Base-by-base conservation (phyloP, 2,329 filamentous ascomycete genomes). In the Curvularia spicifera region DNA sequence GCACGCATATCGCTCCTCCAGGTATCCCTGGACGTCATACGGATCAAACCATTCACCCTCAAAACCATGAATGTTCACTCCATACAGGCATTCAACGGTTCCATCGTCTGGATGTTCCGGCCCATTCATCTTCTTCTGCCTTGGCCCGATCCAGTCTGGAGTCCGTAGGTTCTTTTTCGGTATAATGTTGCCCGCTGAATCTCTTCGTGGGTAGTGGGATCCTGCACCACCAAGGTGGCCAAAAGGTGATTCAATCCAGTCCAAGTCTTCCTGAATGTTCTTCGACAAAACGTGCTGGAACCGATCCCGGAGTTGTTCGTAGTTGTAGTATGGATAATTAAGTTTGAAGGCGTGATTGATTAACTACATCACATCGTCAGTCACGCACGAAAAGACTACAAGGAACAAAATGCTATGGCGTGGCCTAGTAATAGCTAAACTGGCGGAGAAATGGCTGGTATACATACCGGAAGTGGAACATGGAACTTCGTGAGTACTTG, bases 31-130 rank as follows among this genome's bases (percentile, higher is more conserved):
- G 0, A 93, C 87, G 72, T 95, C 91, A 58, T 91, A 84, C 0
- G 87, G 79, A 69, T 95, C 91, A 65, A 90, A 91, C 81, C 91
- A 95, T 50, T 91, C 85, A 4, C 90, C 90, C 58, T 89, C 84
- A 60, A 88, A 90, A 0, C 86, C 89, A 0, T 84, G 82, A 7
- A 88, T 74, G 39, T 81, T 82, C 64, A 89, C 80, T 18, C 71
- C 68, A 7, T 53, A 46, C 6, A 66, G 52, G 44, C 64, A 67
- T 57, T 71, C 70, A 26, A 57, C 67, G 43, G 56, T 69, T 4
- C 64, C 64, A 28, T 67, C 60, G 35, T 55, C 55, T 18, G 61
- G 54, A 28, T 54, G 64, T 33, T 65, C 55, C 20, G 65, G 6
- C 12, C 61, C 56, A 48, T 67, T 61, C 64, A 67, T 52, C 31